Evolutionary conservation across 805 yeast genomes (phyloP).

Genomic region (Wickerhamomyces pijperi): DNA sequence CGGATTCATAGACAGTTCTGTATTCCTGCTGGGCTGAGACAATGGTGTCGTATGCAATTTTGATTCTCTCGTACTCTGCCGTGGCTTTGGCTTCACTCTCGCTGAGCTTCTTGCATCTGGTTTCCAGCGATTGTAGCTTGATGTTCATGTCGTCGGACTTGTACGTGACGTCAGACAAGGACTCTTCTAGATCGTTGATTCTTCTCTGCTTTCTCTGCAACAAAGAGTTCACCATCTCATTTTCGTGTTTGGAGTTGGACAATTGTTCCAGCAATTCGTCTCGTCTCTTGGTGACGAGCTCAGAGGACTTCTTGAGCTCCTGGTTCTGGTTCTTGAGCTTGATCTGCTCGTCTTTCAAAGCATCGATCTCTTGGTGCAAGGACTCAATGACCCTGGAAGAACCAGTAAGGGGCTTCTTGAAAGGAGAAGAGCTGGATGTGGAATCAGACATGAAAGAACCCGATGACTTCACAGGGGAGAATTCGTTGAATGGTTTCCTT

Average conservation of each 20-base stretch:
- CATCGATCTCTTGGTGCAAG: conserved; percentile 38
- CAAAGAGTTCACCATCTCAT: conserved; percentile 60
- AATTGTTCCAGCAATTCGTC: conserved; percentile 50
- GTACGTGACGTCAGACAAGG: conserved; percentile 35
- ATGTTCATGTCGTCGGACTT: conserved; percentile 36
- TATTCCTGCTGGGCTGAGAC: conserved; percentile 40
- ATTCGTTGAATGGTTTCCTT: not conserved
- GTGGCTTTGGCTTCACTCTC: conserved; percentile 31
- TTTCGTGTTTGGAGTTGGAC: conserved; percentile 66
- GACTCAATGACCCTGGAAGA: conserved; percentile 27
- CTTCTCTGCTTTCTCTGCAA: conserved; percentile 62
- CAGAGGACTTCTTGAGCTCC: conserved; percentile 41
- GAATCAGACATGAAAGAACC: not conserved
- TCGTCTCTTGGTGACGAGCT: conserved; percentile 34
- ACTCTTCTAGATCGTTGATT: conserved; percentile 53
- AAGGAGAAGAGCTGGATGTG: not conserved
- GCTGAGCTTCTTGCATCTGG: conserved; percentile 36
- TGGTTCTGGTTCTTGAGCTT: conserved; percentile 35
- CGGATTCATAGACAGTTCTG: conserved; percentile 34
- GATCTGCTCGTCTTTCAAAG: conserved; percentile 30
- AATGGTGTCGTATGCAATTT: conserved; percentile 48
- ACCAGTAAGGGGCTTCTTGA: conserved; percentile 2
- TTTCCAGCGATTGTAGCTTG: conserved; percentile 37
- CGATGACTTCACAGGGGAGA: not conserved
- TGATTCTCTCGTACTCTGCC: conserved; percentile 44